Evolutionary conservation across 192 early-diverging fungal genomes (phyloP).

Genomic region (Allomyces arbusculus): DNA sequence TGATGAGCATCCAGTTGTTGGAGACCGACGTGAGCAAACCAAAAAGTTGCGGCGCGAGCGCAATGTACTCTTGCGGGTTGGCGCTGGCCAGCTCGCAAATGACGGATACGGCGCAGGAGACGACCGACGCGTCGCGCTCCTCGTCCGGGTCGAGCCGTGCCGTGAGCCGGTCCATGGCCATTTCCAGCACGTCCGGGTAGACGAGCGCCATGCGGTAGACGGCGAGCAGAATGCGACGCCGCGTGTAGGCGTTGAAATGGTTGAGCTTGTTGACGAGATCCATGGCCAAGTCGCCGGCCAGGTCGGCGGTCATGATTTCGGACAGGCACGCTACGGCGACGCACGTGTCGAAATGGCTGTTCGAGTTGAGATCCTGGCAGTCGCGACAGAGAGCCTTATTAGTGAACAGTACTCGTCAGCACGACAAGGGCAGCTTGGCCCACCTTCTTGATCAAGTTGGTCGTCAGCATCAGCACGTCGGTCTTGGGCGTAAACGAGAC

Average conservation of each 20-base stretch:
- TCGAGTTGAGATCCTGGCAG: slow-evolving; percentile 62
- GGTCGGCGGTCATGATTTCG: slow-evolving; percentile 75
- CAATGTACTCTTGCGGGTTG: slow-evolving; percentile 83
- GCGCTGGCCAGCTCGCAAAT: slow-evolving; percentile 85
- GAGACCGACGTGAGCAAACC: slow-evolving; percentile 66
- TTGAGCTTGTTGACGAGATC: slow-evolving; percentile 74
- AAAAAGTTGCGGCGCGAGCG: slow-evolving; percentile 85
- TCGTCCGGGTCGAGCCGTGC: slow-evolving; percentile 44
- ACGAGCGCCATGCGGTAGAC: slow-evolving; percentile 76
- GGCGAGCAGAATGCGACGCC: slow-evolving; percentile 72
- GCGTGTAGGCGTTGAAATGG: slow-evolving; percentile 80
- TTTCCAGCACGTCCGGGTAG: slow-evolving; percentile 67
- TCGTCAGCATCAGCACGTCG: slow-evolving; percentile 87
- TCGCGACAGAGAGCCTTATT: background rate
- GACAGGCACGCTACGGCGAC: slow-evolving; percentile 83
- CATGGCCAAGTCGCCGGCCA: slow-evolving; percentile 67
- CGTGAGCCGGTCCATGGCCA: slow-evolving; percentile 62
- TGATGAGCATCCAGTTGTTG: slow-evolving; percentile 99
- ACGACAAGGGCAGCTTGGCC: background rate
- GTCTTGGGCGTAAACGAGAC: slow-evolving; percentile 80
- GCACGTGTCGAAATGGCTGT: slow-evolving; percentile 59
- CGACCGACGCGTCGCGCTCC: slow-evolving; percentile 28
- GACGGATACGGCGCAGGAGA: slow-evolving; percentile 80
- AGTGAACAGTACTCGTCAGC: background rate
- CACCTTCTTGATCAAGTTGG: slow-evolving; percentile 92